Evolutionary conservation across 1,284 basidiomycete species (phyloP), one percentile per base, ranked within the genome.

Genomic region (Sporisorium iseilematis-ciliati): DNA sequence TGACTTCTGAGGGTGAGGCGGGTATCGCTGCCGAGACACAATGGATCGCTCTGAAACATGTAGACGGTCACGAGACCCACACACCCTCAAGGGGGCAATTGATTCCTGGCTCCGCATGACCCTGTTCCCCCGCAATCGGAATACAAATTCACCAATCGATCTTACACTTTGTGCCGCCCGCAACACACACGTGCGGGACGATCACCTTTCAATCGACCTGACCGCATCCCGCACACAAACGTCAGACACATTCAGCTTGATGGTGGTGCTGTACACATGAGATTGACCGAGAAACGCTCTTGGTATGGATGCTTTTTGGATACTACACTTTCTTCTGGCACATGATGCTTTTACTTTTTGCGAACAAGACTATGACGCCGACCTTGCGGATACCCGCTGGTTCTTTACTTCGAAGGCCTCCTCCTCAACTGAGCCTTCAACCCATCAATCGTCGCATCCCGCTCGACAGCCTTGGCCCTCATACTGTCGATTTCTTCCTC

Each of bases 371-470:
- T 38, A 38, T 14, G 16, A 14, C 35, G 35, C 35, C n/a, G 26
- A 31, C 18, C 48, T 29, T 48, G 46, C 46, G 18, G 7, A 48
- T 25, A 4, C n/a, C 26, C 10, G 26, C 6, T 26, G 23, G 3
- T 6, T 7, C 6, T 11, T n/a, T 26, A 51, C 49, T 46, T 52
- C 10, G 54, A 35, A 6, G 31, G 14, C 31, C 50, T 35, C 8
- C 14, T 42, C 23, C 48, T 51, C 1, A 66, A n/a, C 45, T 53
- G 29, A 12, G 63, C 66, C 12, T 57, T 25, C 23, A 70, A 35
- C 18, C 43, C 43, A 12, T 66, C 53, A 26, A 70, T 66, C 16
- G 54, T 7, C 1, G 60, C 11, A 1, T 69, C 66, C 23, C 57
- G 46, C 31, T 66, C 63, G n/a, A 41, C 26, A 0, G 70, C 7